phyloP scores from a whole-genome alignment of 352 stramenopile genomes.

The Phytophthora pinifolia region DNA sequence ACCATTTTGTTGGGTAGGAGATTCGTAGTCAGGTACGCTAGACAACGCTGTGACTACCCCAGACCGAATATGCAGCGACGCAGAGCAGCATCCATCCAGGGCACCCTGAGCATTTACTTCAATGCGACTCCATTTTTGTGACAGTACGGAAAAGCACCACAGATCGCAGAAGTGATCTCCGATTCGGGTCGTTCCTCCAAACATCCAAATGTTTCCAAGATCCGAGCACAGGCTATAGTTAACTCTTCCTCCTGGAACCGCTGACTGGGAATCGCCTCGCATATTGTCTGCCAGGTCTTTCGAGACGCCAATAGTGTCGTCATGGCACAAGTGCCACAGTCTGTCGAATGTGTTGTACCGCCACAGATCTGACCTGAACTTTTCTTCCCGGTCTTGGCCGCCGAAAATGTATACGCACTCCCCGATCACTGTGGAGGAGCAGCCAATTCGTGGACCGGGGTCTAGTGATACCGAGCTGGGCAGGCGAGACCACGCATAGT shows the following conservation, averaged over 20 bases:
- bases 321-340: conserved; percentile 83
- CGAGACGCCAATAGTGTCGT: conserved; percentile 65
- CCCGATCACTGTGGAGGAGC: conserved; percentile 67
- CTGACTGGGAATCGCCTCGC: conserved; percentile 43
- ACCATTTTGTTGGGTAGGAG: conserved; percentile 17
- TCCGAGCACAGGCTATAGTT: conserved; percentile 79
- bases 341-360: conserved; percentile 88
- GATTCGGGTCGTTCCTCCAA: conserved; percentile 52
- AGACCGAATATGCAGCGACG: conserved; percentile 42
- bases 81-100: conserved; percentile 47
- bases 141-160: conserved; percentile 76
- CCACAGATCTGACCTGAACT: conserved; percentile 78
- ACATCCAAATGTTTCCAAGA: conserved; percentile 83
- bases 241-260: conserved; percentile 51
- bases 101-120: conserved; percentile 50
- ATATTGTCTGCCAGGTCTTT: conserved; percentile 14
- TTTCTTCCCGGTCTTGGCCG: conserved; percentile 79
- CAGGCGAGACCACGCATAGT: conserved; percentile 79
- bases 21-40: conserved; percentile 31
- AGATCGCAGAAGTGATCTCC: conserved; percentile 62
- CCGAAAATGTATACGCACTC: conserved; percentile 87
- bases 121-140: conserved; percentile 62
- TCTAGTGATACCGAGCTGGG: conserved; percentile 75
- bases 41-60: conserved; percentile 55
- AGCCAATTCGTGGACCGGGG: conserved; percentile 69